Base-by-base conservation (phyloP, 495 filamentous ascomycete species). In the Penicillium bialowiezense region DNA sequence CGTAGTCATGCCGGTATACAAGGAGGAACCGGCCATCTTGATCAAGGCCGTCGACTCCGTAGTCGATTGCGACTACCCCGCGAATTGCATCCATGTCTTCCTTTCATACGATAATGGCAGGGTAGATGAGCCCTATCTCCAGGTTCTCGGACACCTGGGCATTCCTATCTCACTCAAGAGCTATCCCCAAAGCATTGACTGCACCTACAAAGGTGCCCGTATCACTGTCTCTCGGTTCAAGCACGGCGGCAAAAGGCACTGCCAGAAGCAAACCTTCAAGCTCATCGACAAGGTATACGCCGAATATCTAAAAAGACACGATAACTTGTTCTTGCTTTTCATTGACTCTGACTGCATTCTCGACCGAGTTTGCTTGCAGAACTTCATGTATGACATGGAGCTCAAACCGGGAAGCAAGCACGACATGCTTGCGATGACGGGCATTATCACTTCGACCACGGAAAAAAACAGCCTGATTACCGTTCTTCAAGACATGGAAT, bases 331-430 rank as follows among this genome's bases (percentile, higher is more conserved):
- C 62, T 85, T 97, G 31, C 78, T 98, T 23, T 97, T 98, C 73
- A 97, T 98, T 66, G 93, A 98, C 69, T 97, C 92, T 3, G 93
- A 98, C 69, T 97, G 93, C 71, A 95, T 98, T 57, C 74, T 97
- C 32, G 92, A 98, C 71, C 81, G 82, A 45, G 80, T 91, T 20
- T 97, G 93, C 66, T 80, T 98, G 52, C 92, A 97, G 66, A 98
- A 98, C 56, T 97, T 98, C 65, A 89, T 98, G 72, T 97, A 95
- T 64, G 93, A 97, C 61, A 98, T 98, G 93, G 92, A 98, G 65
- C 75, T 98, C 20, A 96, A 93, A 69, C 92, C 93, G 3, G 91
- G 91, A 19, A 95, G 90, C 71, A 84, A 88, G 60, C 81, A 86
- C 53, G 91, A 91, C 65, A 96, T 97, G 92, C 72, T 97, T 52